These are phyloP conservation scores for Talaromyces sp. DNA, from an alignment of 2,329 filamentous ascomycete genomes.

Conservation along the genomic window DNA sequence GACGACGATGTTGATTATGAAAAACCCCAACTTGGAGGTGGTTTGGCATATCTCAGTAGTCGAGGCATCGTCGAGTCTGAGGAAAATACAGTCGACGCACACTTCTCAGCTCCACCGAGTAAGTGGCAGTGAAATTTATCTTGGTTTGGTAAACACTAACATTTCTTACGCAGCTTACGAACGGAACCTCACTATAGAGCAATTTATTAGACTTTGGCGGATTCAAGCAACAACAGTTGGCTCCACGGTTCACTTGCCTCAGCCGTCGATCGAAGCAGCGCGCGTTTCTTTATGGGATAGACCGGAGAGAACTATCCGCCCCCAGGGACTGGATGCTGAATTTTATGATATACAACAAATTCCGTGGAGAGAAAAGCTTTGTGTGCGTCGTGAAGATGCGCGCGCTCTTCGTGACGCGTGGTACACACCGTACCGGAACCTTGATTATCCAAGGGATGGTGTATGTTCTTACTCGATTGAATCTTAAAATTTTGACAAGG, in stretches of 20 bases:
- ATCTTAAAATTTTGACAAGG: neutral
- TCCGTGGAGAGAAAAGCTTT: constrained; percentile 33
- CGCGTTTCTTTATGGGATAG: constrained; percentile 31
- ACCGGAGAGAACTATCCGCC: constrained; percentile 27
- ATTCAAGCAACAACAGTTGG: constrained; percentile 23
- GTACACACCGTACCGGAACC: constrained; percentile 37
- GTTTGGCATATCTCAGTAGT: constrained; percentile 8
- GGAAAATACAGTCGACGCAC: neutral
- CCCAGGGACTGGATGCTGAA: constrained; percentile 18
- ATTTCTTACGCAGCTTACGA: constrained; percentile 26
- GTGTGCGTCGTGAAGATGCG: constrained; percentile 32
- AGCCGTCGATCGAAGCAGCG: constrained; percentile 24
- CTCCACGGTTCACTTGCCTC: constrained; percentile 13
- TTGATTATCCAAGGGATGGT: constrained; percentile 22
- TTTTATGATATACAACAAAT: constrained; percentile 39
- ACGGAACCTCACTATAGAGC: constrained; percentile 36
- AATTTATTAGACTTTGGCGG: constrained; percentile 37
- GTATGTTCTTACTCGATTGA: constrained; percentile 5
- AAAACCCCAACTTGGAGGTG: constrained; percentile 4
- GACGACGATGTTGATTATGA: constrained; percentile 19
- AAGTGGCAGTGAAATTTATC: neutral
- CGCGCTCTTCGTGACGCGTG: constrained; percentile 33
- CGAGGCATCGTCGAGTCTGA: neutral
- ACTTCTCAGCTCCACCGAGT: neutral
- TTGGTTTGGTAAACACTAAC: constrained; percentile 8